Conservation (phyloP, 2,329 filamentous ascomycete genomes). For the Emmonsiellopsis sp. region DNA sequence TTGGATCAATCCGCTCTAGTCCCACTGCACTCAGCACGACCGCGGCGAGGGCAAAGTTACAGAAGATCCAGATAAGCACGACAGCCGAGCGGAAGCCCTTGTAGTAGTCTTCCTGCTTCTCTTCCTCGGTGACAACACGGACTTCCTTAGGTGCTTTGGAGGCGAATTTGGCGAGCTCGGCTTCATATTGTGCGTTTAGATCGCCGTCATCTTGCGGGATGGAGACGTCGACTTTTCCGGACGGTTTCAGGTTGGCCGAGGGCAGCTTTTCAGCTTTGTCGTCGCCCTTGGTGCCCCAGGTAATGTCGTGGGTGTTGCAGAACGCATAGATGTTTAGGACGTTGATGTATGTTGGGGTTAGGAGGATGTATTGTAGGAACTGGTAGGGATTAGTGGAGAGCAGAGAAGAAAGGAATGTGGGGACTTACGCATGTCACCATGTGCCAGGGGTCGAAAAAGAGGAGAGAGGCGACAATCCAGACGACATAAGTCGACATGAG, state of each 20-base stretch:
- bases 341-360: conserved; percentile 96
- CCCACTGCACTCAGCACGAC: conserved; percentile 81
- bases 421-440: conserved; percentile 69
- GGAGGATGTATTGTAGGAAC: conserved; percentile 85
- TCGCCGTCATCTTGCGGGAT: conserved; percentile 86
- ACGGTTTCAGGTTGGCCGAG: conserved; percentile 80
- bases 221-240: conserved; percentile 85
- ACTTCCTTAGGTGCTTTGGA: conserved; percentile 65
- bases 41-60: conserved; percentile 80
- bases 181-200: conserved; percentile 88
- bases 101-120: conserved; percentile 97
- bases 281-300: conserved; percentile 96
- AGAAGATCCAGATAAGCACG: conserved; percentile 93
- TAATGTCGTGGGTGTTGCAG: conserved; percentile 96
- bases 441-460: conserved; percentile 98
- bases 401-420: not conserved
- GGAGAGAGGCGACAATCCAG: conserved; percentile 80
- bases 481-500: conserved; percentile 86
- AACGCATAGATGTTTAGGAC: conserved; percentile 98
- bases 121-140: conserved; percentile 40
- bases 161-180: conserved; percentile 66
- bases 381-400: conserved; percentile 23
- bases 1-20: conserved; percentile 53
- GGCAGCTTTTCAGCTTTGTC: conserved; percentile 89
- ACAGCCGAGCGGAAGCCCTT: conserved; percentile 88